These are phyloP conservation scores for Cyclospora cayetanensis DNA, from an alignment of 169 alveolate species.

Conservation along the genomic window DNA sequence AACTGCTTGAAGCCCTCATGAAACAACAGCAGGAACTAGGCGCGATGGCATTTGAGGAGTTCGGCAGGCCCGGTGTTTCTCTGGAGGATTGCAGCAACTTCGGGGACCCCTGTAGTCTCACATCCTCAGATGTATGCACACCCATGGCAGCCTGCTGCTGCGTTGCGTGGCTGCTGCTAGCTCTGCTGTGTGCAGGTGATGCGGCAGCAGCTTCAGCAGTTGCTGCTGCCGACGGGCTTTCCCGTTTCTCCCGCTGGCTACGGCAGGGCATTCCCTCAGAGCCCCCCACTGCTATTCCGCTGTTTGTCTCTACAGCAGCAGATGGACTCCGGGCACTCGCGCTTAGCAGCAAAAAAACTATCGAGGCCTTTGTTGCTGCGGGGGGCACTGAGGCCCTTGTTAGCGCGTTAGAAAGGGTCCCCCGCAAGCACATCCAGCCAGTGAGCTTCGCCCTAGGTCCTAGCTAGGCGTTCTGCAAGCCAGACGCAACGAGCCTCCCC, in stretches of 20 bases:
- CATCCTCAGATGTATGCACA: background rate
- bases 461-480: no score
- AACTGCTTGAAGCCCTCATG: background rate
- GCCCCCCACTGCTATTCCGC: background rate
- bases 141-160: background rate
- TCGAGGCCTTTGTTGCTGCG: background rate
- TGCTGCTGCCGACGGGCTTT: background rate
- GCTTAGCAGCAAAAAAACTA: background rate
- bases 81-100: no score
- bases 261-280: background rate
- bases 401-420: background rate
- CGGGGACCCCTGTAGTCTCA: no score
- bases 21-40: background rate
- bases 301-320: background rate
- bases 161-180: background rate
- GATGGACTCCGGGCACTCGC: background rate
- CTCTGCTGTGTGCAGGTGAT: background rate
- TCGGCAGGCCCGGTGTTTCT: no score
- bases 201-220: background rate
- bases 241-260: background rate
- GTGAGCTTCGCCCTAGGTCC: no score
- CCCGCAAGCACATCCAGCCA: background rate
- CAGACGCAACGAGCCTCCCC: no score
- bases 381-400: background rate
- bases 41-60: no score